Evolutionary conservation across 1,284 basidiomycete species (phyloP).

Genomic region (Austroboletus niveus): DNA sequence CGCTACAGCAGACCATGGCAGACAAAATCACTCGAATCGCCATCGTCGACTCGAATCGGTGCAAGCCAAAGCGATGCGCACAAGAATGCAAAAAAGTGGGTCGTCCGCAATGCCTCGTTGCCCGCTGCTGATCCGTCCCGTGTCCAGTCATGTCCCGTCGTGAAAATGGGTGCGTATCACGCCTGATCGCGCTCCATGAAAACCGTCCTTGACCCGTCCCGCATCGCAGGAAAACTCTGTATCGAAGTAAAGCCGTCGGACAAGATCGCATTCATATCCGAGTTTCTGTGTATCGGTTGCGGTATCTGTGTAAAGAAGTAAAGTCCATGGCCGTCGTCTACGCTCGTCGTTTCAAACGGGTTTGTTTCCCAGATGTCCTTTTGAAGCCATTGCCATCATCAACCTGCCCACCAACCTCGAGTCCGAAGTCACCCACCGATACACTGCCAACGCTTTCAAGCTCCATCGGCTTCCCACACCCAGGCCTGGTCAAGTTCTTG

Average conservation of each 20-base stretch:
- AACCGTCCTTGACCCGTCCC: not conserved
- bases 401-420: slow-evolving; percentile 95
- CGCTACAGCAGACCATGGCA: slow-evolving; percentile 45
- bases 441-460: slow-evolving; percentile 97
- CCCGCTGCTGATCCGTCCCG: not conserved
- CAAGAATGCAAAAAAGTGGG: slow-evolving; percentile 89
- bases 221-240: slow-evolving; percentile 80
- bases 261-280: slow-evolving; percentile 97
- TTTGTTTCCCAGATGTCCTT: slow-evolving; percentile 73
- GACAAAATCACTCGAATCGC: slow-evolving; percentile 97
- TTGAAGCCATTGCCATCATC: slow-evolving; percentile 96
- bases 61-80: slow-evolving; percentile 90
- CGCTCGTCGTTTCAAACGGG: slow-evolving; percentile 6
- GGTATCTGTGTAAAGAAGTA: slow-evolving; percentile 99
- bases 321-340: slow-evolving; percentile 29
- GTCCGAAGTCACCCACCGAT: slow-evolving; percentile 93
- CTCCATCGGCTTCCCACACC: slow-evolving; percentile 95
- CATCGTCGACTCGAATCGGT: slow-evolving; percentile 90
- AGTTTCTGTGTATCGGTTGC: slow-evolving; percentile 95
- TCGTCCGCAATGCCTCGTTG: not conserved
- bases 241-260: slow-evolving; percentile 93
- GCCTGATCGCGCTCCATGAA: slow-evolving; percentile 11
- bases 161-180: slow-evolving; percentile 83
- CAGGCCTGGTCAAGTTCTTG: slow-evolving; percentile 92
- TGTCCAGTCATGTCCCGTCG: slow-evolving; percentile 88